phyloP scores from a whole-genome alignment of 352 stramenopile species.

The Albugo candida region DNA sequence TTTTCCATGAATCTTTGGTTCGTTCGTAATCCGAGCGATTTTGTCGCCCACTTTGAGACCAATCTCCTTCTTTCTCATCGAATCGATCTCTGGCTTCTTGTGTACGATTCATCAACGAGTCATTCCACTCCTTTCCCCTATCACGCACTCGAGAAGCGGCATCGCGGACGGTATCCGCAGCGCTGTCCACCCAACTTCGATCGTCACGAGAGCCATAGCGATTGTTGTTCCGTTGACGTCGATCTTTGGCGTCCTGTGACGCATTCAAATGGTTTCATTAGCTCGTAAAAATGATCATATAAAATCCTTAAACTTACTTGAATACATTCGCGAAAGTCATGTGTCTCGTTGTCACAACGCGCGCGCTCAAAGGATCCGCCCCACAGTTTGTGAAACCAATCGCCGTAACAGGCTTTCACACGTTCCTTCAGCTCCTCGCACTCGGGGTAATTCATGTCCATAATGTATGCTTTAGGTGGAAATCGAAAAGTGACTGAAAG shows the following conservation, averaged over 20 bases:
- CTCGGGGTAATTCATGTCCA: slow-evolving; percentile 9
- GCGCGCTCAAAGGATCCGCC: slow-evolving; percentile 32
- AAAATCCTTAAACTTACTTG: slow-evolving; percentile 18
- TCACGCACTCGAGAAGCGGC: neutral
- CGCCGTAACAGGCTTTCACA: slow-evolving; percentile 60
- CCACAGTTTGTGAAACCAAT: slow-evolving; percentile 67
- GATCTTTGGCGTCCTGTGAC: neutral
- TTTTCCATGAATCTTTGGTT: slow-evolving; percentile 9
- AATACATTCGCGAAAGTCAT: slow-evolving; percentile 54
- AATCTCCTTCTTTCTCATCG: slow-evolving; percentile 11
- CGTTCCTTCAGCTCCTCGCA: slow-evolving; percentile 61
- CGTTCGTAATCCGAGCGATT: slow-evolving; percentile 19
- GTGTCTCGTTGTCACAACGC: slow-evolving; percentile 43
- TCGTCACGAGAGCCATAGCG: slow-evolving; percentile 1
- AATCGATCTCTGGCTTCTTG: neutral
- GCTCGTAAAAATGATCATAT: no score
- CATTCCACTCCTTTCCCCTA: slow-evolving; percentile 6
- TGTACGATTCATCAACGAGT: neutral
- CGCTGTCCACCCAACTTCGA: no score
- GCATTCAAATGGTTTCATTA: neutral
- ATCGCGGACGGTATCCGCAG: neutral
- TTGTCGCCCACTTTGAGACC: slow-evolving; percentile 10
- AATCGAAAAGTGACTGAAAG: no score
- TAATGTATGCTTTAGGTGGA: no score
- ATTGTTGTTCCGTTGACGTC: slow-evolving; percentile 3